These are phyloP conservation scores for Oxyria digyna DNA, from an alignment of 148 eudicot species.

Conservation along the genomic window DNA sequence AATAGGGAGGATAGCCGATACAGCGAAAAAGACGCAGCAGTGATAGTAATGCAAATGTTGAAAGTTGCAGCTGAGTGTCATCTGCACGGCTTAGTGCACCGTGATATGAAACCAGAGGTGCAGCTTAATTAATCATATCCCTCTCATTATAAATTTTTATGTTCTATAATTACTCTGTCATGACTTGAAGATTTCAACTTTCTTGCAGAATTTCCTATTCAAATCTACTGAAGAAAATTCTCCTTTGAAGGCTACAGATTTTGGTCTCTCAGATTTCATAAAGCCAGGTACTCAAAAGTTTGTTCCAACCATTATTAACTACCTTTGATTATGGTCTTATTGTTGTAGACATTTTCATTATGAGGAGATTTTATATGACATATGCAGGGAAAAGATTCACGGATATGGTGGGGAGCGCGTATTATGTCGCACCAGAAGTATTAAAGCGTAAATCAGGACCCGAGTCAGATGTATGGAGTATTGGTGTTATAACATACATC, in stretches of 20 bases:
- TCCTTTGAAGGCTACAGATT: conserved; percentile 87
- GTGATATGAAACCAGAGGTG: conserved; percentile 98
- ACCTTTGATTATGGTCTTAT: background rate
- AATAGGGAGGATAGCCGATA: conserved; percentile 91
- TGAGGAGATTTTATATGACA: background rate
- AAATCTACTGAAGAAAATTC: conserved; percentile 72
- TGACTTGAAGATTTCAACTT: background rate
- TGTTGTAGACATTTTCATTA: too few species aligned
- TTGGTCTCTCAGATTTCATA: conserved; percentile 91
- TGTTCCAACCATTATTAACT: background rate
- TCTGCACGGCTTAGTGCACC: conserved; percentile 96
- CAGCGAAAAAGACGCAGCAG: conserved; percentile 75
- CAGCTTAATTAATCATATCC: conserved; percentile 7
- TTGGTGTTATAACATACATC: conserved; percentile 92
- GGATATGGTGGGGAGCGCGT: conserved; percentile 96
- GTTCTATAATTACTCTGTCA: background rate
- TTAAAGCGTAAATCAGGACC: conserved; percentile 90
- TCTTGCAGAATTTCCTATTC: conserved; percentile 76
- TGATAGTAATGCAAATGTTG: conserved; percentile 62
- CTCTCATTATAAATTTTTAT: background rate
- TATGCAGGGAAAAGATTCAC: conserved; percentile 67
- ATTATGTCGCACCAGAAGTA: conserved; percentile 98
- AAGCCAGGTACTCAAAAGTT: conserved; percentile 52
- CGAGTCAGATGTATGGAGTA: conserved; percentile 98
- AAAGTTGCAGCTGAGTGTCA: conserved; percentile 84